A percentile compares a stretch with the other conserved stretches of the same genome.
Evolutionary conservation across 2,329 filamentous ascomycete species (phyloP).

Genomic region (Fusarium lyarnte): DNA sequence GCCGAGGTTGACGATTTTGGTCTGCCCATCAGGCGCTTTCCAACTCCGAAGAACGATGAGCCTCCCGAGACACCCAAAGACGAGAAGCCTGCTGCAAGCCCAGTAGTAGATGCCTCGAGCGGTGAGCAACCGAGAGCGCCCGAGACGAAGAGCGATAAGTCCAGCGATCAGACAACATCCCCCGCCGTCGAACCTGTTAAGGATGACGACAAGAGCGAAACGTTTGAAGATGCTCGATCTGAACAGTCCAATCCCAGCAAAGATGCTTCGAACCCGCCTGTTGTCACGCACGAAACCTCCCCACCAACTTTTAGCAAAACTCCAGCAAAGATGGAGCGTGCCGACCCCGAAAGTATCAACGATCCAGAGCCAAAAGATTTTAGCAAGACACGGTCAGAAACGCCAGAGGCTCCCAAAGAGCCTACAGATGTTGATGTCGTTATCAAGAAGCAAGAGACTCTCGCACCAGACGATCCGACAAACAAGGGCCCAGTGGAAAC

Average conservation of each 20-base stretch:
- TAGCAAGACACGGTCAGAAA: not conserved
- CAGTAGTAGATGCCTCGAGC: conserved; percentile 3
- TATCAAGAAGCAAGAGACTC: conserved; percentile 5
- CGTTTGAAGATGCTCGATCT: conserved; percentile 50
- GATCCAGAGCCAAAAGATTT: not conserved
- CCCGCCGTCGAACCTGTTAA: conserved; percentile 13
- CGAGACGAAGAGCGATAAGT: conserved; percentile 7
- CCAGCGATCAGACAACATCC: not conserved
- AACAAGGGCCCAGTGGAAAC: not conserved
- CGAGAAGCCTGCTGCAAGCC: conserved; percentile 2
- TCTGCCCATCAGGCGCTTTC: conserved; percentile 67
- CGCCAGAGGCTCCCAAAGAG: not conserved
- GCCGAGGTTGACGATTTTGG: conserved; percentile 76
- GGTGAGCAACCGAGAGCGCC: conserved; percentile 8
- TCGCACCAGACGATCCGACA: conserved; percentile 12
- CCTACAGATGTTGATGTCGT: conserved; percentile 3
- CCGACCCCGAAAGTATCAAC: conserved; percentile 11
- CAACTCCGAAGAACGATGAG: conserved; percentile 44
- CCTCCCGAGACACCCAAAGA: conserved; percentile 24
- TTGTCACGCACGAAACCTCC: not conserved
- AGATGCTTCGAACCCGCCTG: not conserved
- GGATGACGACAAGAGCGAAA: conserved; percentile 51
- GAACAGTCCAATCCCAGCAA: conserved; percentile 44
- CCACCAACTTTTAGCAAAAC: conserved; percentile 7
- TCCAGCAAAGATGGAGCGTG: conserved; percentile 5